Conservation (phyloP, 2,329 filamentous ascomycete species). For the Mariannaea sp. region DNA sequence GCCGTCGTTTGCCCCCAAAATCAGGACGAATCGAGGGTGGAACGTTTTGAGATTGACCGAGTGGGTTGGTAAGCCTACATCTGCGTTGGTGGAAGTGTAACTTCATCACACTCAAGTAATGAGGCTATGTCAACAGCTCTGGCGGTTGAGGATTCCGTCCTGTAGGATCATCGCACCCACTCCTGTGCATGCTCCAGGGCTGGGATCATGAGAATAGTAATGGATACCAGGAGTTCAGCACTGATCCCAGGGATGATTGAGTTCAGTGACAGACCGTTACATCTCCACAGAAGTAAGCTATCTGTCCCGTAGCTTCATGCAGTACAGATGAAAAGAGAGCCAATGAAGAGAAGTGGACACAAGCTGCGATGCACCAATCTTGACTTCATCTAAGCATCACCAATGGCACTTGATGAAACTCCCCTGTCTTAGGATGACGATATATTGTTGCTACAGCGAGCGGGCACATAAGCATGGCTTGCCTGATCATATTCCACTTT, state of each 20-base stretch:
- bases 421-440: slow-evolving; percentile 10
- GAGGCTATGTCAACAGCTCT: neutral
- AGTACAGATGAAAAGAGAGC: slow-evolving; percentile 2
- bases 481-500: no score
- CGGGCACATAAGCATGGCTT: no score
- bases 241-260: neutral
- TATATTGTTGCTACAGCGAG: neutral
- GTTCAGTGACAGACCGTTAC: slow-evolving; percentile 3
- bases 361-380: slow-evolving; percentile 8
- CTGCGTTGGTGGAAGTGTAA: no score
- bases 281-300: slow-evolving; percentile 12
- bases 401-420: slow-evolving; percentile 2
- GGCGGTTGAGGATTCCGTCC: neutral
- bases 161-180: slow-evolving; percentile 13
- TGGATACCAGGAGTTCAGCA: slow-evolving; percentile 10
- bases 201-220: slow-evolving; percentile 11
- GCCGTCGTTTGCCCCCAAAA: slow-evolving; percentile 21
- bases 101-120: neutral
- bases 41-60: slow-evolving; percentile 13
- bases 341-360: slow-evolving; percentile 2
- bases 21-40: slow-evolving; percentile 17
- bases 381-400: slow-evolving; percentile 11
- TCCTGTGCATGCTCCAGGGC: slow-evolving; percentile 9
- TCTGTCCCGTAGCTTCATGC: slow-evolving; percentile 2
- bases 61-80: slow-evolving; percentile 11